Evolutionary conservation across 2,329 filamentous ascomycete species (phyloP).

Genomic region (Clonostachys sp.): DNA sequence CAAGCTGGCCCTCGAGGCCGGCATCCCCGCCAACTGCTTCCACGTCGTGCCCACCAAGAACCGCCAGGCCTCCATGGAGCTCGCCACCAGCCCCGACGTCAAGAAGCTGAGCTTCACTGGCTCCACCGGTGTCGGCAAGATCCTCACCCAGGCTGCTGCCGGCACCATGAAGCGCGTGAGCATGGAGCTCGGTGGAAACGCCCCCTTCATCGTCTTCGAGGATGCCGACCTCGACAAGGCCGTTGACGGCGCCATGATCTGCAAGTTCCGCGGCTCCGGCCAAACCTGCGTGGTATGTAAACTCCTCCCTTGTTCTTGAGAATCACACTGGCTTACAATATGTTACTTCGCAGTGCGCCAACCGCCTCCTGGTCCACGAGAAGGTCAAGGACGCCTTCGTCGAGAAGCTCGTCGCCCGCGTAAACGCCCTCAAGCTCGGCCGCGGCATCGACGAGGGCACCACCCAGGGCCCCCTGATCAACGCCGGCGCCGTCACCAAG

Average conservation of each 20-base stretch:
- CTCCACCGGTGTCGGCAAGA: slow-evolving; percentile 32
- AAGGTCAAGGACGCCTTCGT: slow-evolving; percentile 20
- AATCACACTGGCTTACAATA: slow-evolving; percentile 68
- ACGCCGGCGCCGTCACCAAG: slow-evolving; percentile 58
- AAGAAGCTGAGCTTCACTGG: slow-evolving; percentile 71
- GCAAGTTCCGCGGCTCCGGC: slow-evolving; percentile 64
- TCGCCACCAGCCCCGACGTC: slow-evolving; percentile 24
- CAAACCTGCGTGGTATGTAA: slow-evolving; percentile 67
- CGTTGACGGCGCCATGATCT: slow-evolving; percentile 57
- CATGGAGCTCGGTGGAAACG: slow-evolving; percentile 60
- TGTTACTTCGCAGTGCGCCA: slow-evolving; percentile 53
- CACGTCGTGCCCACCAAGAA: slow-evolving; percentile 73
- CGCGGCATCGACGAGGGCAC: slow-evolving; percentile 13
- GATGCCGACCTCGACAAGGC: slow-evolving; percentile 64
- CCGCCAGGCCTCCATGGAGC: slow-evolving; percentile 68
- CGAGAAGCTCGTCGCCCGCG: slow-evolving; percentile 17
- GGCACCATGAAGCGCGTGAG: slow-evolving; percentile 66
- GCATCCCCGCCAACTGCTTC: slow-evolving; percentile 78
- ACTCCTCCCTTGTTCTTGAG: slow-evolving; percentile 79
- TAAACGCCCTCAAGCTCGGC: slow-evolving; percentile 19
- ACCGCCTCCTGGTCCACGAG: slow-evolving; percentile 26
- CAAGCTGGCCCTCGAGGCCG: slow-evolving; percentile 74
- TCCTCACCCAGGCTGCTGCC: slow-evolving; percentile 62
- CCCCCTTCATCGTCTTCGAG: slow-evolving; percentile 50
- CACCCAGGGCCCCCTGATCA: slow-evolving; percentile 44